Conservation (phyloP, 805 yeast genomes). For the Ascoidea asiatica region DNA sequence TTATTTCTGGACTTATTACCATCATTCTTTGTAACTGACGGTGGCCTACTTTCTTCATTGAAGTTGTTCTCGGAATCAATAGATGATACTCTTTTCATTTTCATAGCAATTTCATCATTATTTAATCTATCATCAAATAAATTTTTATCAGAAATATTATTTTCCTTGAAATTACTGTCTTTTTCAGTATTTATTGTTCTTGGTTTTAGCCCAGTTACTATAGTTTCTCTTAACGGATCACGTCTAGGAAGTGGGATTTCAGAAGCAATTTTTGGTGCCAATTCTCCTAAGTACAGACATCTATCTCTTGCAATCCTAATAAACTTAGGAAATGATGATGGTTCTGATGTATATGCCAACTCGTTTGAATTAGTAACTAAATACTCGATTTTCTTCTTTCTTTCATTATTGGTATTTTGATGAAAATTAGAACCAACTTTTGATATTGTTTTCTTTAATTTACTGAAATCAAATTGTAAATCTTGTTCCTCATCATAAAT, state of each 20-base stretch:
- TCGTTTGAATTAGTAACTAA: background rate
- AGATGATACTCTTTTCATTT: background rate
- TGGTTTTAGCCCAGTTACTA: too few species aligned
- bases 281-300: too few species aligned
- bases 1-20: constrained; percentile 1
- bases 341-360: background rate
- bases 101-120: background rate
- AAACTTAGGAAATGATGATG: background rate
- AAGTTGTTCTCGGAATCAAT: background rate
- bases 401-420: constrained; percentile 30
- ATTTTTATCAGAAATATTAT: too few species aligned
- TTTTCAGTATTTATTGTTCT: too few species aligned
- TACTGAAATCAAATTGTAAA: constrained; percentile 4
- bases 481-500: constrained; percentile 6
- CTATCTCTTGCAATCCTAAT: background rate
- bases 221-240: too few species aligned
- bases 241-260: too few species aligned
- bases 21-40: background rate
- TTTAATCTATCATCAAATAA: too few species aligned
- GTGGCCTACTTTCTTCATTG: background rate
- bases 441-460: constrained; percentile 4
- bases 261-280: too few species aligned
- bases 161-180: too few species aligned
- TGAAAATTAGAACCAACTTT: constrained; percentile 21
- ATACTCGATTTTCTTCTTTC: constrained; percentile 33